Conservation (phyloP, 129 eudicot genomes). For the Scalesia atractyloides region DNA sequence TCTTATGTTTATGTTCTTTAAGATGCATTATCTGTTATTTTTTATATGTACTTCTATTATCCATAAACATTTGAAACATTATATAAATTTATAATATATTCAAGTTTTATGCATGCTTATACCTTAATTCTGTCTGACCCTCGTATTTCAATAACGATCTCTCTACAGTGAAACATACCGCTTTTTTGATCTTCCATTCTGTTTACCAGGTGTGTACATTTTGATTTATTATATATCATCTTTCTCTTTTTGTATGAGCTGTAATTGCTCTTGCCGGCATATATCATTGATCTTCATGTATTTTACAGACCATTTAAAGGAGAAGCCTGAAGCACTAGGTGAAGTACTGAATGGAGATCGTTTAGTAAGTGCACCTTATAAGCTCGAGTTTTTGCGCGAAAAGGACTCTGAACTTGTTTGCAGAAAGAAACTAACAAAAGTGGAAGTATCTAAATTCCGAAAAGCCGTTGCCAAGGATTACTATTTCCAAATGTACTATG, state of each 20-base stretch:
- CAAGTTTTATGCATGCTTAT: slow-evolving; percentile 14
- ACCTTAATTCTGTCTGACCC: background rate
- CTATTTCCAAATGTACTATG: slow-evolving; percentile 87
- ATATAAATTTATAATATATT: background rate
- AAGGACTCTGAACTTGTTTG: slow-evolving; percentile 69
- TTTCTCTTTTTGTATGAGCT: slow-evolving; percentile 14
- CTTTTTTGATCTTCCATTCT: slow-evolving; percentile 56
- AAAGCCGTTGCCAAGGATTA: slow-evolving; percentile 77
- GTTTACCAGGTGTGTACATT: slow-evolving; percentile 49
- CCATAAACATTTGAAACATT: background rate
- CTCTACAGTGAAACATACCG: slow-evolving; percentile 66
- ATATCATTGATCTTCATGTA: slow-evolving; percentile 1
- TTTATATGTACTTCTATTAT: background rate
- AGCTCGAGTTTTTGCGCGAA: slow-evolving; percentile 62
- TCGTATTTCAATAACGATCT: background rate
- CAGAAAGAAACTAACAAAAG: slow-evolving; percentile 56
- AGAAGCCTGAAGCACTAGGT: slow-evolving; percentile 82
- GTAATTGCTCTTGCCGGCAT: slow-evolving; percentile 6
- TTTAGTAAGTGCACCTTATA: slow-evolving; percentile 78
- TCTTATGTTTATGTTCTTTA: slow-evolving; percentile 5
- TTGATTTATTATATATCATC: slow-evolving; percentile 8
- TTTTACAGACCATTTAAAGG: slow-evolving; percentile 54
- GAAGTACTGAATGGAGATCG: slow-evolving; percentile 88
- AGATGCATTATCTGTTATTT: background rate
- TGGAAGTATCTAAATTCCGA: slow-evolving; percentile 61